Conservation (phyloP, 495 filamentous ascomycete species). For the Lepidopterella palustris region DNA sequence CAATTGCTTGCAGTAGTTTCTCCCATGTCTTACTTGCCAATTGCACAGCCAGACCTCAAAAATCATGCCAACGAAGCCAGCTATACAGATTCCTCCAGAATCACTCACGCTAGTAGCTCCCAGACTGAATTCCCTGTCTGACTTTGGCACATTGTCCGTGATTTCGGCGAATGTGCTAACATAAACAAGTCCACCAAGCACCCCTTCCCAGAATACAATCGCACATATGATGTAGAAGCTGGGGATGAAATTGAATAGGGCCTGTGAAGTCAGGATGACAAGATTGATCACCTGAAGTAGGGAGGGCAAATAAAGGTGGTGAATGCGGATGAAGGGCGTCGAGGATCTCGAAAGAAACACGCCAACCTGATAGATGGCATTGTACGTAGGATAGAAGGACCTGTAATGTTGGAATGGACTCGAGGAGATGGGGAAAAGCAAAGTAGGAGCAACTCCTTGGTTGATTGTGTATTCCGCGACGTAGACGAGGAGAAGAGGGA, state of each 20-base stretch:
- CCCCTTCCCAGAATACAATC: slow-evolving; percentile 90
- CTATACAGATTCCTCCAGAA: slow-evolving; percentile 82
- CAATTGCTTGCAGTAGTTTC: slow-evolving; percentile 58
- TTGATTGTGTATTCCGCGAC: slow-evolving; percentile 96
- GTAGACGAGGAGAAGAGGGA: slow-evolving; percentile 86
- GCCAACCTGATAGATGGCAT: slow-evolving; percentile 85
- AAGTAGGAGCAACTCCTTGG: slow-evolving; percentile 80
- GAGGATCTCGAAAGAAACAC: slow-evolving; percentile 93
- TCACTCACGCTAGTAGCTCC: slow-evolving; percentile 89
- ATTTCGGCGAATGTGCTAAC: slow-evolving; percentile 95
- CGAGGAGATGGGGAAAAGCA: slow-evolving; percentile 71
- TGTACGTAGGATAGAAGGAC: slow-evolving; percentile 89
- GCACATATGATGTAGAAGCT: slow-evolving; percentile 74
- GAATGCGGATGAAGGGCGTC: slow-evolving; percentile 75
- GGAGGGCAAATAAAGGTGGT: slow-evolving; percentile 72
- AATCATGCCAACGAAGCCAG: slow-evolving; percentile 77
- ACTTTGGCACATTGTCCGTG: slow-evolving; percentile 62
- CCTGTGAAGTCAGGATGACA: slow-evolving; percentile 62
- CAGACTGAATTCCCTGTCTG: slow-evolving; percentile 84
- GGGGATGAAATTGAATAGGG: slow-evolving; percentile 71
- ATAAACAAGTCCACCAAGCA: slow-evolving; percentile 86
- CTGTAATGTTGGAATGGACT: slow-evolving; percentile 76
- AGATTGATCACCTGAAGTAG: slow-evolving; percentile 81
- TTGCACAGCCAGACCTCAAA: slow-evolving; percentile 76
- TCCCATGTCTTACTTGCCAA: slow-evolving; percentile 71